Evolutionary conservation across 2,329 filamentous ascomycete species (phyloP).

Genomic region (Dactylellina parvicollis): DNA sequence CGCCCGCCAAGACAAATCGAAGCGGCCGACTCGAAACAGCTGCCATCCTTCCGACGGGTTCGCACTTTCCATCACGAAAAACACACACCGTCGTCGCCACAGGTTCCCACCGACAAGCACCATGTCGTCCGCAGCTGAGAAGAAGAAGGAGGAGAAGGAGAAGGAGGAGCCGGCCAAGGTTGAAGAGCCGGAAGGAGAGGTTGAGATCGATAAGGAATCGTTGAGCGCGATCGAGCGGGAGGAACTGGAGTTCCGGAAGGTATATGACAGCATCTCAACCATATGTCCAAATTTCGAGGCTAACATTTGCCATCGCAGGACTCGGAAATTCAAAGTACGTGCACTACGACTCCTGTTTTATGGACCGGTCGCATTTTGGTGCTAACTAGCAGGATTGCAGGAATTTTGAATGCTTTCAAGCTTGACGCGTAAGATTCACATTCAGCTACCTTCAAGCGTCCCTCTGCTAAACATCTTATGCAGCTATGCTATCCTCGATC

Average conservation of each 20-base stretch:
- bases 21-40: conserved; percentile 1
- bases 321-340: conserved; percentile 83
- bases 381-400: conserved; percentile 54
- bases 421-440: conserved; percentile 70
- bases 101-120: not conserved
- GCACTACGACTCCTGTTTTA: conserved; percentile 45
- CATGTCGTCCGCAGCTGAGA: conserved; percentile 34
- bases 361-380: not conserved
- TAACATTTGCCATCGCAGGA: conserved; percentile 68
- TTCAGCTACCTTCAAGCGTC: not conserved
- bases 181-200: conserved; percentile 45
- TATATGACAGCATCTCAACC: conserved; percentile 21
- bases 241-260: conserved; percentile 58
- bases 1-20: conserved; percentile 18
- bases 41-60: not conserved
- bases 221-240: conserved; percentile 57
- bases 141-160: conserved; percentile 20
- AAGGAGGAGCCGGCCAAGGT: conserved; percentile 41
- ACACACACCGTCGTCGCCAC: not conserved
- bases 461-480: conserved; percentile 23
- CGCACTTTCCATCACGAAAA: not conserved
- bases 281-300: not conserved
- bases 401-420: conserved; percentile 86
- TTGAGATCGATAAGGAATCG: conserved; percentile 57
- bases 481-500: conserved; percentile 91